These are phyloP conservation scores for Geranium brycei DNA, from an alignment of 345 rosid genomes.

Conservation along the genomic window DNA sequence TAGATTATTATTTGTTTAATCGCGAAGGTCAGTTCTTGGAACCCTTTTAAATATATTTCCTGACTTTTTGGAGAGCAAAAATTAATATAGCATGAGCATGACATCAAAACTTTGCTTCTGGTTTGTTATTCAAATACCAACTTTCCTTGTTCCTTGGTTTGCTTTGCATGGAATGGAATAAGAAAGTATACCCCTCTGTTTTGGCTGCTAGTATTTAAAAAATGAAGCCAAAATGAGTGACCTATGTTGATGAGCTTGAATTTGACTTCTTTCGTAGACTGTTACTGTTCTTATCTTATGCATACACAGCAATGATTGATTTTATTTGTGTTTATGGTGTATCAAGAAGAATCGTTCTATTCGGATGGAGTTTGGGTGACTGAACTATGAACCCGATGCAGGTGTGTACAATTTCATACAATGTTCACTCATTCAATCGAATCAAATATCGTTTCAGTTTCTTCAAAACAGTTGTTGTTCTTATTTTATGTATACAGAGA, in stretches of 20 bases:
- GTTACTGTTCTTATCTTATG: conserved; percentile 6
- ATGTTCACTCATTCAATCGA: background rate
- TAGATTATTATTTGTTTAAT: background rate
- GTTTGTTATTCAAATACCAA: background rate
- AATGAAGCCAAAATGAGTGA: conserved; percentile 6
- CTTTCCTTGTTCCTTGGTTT: background rate
- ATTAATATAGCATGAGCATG: background rate
- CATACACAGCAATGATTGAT: too few species aligned
- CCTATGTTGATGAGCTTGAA: conserved; percentile 7
- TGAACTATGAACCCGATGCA: too few species aligned
- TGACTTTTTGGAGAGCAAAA: background rate
- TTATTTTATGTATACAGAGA: too few species aligned
- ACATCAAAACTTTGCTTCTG: background rate
- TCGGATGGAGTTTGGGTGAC: too few species aligned
- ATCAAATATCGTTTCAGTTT: background rate
- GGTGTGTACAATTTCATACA: too few species aligned
- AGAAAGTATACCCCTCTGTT: conserved; percentile 10
- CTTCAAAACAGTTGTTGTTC: background rate
- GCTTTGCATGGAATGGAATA: background rate
- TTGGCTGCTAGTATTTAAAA: conserved; percentile 5
- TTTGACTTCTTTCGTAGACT: conserved; percentile 8
- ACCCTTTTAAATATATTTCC: background rate
- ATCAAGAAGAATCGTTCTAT: too few species aligned
- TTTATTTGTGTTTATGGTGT: too few species aligned
- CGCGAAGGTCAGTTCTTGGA: background rate